phyloP scores from a whole-genome alignment of 1,284 basidiomycete species.

The Ustilago tritici region DNA sequence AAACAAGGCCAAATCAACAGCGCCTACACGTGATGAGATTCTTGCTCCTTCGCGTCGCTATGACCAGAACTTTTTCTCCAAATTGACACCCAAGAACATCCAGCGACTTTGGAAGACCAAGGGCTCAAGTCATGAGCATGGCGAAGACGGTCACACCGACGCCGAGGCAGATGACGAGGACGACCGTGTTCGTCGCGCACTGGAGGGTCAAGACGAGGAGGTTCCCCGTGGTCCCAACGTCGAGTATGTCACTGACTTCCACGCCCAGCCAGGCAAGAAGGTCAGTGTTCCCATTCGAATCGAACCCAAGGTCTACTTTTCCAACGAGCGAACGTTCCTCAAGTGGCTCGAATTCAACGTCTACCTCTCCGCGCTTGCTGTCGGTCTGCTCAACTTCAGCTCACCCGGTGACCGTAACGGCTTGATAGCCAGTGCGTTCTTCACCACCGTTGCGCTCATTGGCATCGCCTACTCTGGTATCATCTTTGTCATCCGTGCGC shows the following conservation, averaged over 20 bases:
- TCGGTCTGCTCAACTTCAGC: slow-evolving; percentile 80
- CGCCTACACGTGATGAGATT: slow-evolving; percentile 61
- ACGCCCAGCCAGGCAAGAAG: slow-evolving; percentile 85
- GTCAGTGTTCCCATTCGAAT: slow-evolving; percentile 92
- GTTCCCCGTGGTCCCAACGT: slow-evolving; percentile 71
- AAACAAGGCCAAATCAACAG: slow-evolving; percentile 26
- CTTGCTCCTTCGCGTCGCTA: slow-evolving; percentile 64
- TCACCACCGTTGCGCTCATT: slow-evolving; percentile 88
- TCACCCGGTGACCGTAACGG: slow-evolving; percentile 81
- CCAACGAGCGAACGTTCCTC: slow-evolving; percentile 83
- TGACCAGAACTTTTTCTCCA: slow-evolving; percentile 66
- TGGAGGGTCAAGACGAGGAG: slow-evolving; percentile 66
- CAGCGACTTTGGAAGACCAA: slow-evolving; percentile 64
- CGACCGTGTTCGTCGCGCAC: slow-evolving; percentile 60
- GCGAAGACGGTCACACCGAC: slow-evolving; percentile 32
- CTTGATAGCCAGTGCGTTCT: slow-evolving; percentile 84
- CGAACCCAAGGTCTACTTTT: slow-evolving; percentile 98
- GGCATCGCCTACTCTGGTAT: slow-evolving; percentile 88
- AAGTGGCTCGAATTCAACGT: slow-evolving; percentile 91
- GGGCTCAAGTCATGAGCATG: slow-evolving; percentile 40
- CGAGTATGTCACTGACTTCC: slow-evolving; percentile 79
- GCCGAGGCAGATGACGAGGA: slow-evolving; percentile 70
- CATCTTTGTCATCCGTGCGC: slow-evolving; percentile 88
- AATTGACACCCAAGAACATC: slow-evolving; percentile 66
- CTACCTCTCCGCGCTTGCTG: slow-evolving; percentile 68